Evolutionary conservation across 2,329 filamentous ascomycete species (phyloP), one percentile per base, ranked within the genome.

Genomic region (Penicillium thymicola): DNA sequence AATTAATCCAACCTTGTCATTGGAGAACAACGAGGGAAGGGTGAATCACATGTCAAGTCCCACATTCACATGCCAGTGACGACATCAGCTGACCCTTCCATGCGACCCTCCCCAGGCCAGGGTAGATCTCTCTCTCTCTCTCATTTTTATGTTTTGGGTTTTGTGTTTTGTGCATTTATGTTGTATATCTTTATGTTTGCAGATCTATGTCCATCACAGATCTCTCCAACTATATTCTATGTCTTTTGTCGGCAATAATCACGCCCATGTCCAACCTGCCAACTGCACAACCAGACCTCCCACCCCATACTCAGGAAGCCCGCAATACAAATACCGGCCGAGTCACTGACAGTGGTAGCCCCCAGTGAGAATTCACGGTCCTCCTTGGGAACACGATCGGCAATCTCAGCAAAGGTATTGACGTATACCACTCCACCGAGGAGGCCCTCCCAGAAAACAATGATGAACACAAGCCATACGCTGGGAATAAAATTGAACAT

Each of bases 371-470:
- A 97, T 75, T 99, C 94, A 6, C 93, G 83, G 51, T 97, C 92
- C 32, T 86, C 83, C 5, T 82, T 78, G 0, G 86, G 85, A 1
- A 97, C 86, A 7, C 87, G 86, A 67, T 97, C 91, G 71, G 91
- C 88, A 59, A 99, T 97, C 70, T 95, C 90, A 0, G 92, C 91
- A 74, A 97, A 99, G 0, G 92, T 96, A 67, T 93, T 96, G 58
- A 97, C 92, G 67, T 99, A 99, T 0, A 97, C 94, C 4, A 91
- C 81, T 0, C 94, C 94, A 0, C 94, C 94, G 0, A 99, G 79
- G 13, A 97, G 74, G 0, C 94, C 94, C 72, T 97, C 94, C 93
- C 93, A 97, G 69, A 97, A 94, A 21, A 97, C 81, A 58, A 97
- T 79, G 23, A 84, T 58, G 67, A 96, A 97, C 1, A 97, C 79